Base-by-base conservation (phyloP, 805 yeast genomes). In the Clavispora fructus region DNA sequence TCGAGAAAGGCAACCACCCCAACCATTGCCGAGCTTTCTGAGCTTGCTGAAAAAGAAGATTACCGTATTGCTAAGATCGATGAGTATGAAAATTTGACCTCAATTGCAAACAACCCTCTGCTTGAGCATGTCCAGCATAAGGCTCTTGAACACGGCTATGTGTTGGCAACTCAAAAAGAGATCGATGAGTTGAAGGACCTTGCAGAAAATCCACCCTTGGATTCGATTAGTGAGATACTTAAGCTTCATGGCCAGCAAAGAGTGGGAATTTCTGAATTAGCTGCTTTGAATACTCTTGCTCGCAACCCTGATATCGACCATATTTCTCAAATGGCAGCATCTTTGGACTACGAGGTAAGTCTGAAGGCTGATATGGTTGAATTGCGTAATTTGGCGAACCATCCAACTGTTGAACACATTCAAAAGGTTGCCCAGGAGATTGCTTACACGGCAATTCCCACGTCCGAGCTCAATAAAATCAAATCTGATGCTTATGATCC, bases 51-150 rank as follows among this genome's bases (percentile, higher is more conserved):
- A 8, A 7, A 11, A 3, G 17, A 33, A 29, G 27, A 47, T 19
- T 35, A 25, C 12, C 23, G 28, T 12, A 8, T 41, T 13, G 28
- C 51, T 1, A 37, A 50, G 10, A 32, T 28, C 17, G 17, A 39
- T 3, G 48, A 51, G 7, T 32, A 37, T 13, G 39, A 46, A 4
- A 46, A 41, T 7, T 50, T 58, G 12, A n/a, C n/a, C 3, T 46
- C 45, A 10, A 39, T 32, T 11, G 52, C 53, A 2, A 41, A 50
- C 10, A 31, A 27, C 13, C 65, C 65, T 1, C 14, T 51, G 1
- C n/a, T 55, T 28, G 60, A 58, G 4, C 61, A 62, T 23, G 19
- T 63, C 10, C 39, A 43, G 9, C 30, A 41, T 12, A 43, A 50
- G 12, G 54, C 59, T 4, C 26, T 29, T 19, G 31, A 40, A n/a